Base-by-base conservation (phyloP, 768 basidiomycete species). In the Gymnopilus dilepis region DNA sequence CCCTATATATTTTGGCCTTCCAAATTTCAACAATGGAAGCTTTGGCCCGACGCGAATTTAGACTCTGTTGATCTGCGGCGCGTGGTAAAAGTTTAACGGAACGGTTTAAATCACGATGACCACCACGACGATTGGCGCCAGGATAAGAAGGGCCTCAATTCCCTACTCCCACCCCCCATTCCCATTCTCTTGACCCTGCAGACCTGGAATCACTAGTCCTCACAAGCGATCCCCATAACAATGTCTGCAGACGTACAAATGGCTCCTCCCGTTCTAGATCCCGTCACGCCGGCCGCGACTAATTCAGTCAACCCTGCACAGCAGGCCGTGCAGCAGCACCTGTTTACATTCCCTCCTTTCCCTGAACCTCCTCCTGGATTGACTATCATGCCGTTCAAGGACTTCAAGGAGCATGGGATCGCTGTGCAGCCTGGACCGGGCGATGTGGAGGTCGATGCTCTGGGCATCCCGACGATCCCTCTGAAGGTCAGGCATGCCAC, bases 381-480 rank as follows among this genome's bases (percentile, higher is more conserved):
- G 19, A 61, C 60, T 28, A 75, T 86, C 60, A 68, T 77, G 34
- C 74, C 82, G 0, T 86, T 85, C 69, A 69, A 72, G 41, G 70
- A 75, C 28, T 86, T 80, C 64, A 69, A 74, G 43, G 78, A 80
- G 69, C 72, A 66, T 22, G 75, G 79, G 6, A 76, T 81, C 38
- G 69, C 65, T 28, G 47, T 71, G 22, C 66, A 69, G 6, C 71
- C 73, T 30, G 70, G 74, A 3, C 69, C 71, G n/a, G 78, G 81
- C 9, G 84, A 81, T n/a, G 70, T 75, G 31, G 91, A 94, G 73
- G 74, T 84, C 52, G 92, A 94, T 69, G 84, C 82, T 0, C 70
- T 83, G 1, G 90, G 88, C 9, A 84, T 92, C 55, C 86, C 87
- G 0, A 93, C 92, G 12, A 75, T 92, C 69, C 76, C 37, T 74